Evolutionary conservation across 352 stramenopile genomes (phyloP).

Genomic region (Peronospora farinosa): DNA sequence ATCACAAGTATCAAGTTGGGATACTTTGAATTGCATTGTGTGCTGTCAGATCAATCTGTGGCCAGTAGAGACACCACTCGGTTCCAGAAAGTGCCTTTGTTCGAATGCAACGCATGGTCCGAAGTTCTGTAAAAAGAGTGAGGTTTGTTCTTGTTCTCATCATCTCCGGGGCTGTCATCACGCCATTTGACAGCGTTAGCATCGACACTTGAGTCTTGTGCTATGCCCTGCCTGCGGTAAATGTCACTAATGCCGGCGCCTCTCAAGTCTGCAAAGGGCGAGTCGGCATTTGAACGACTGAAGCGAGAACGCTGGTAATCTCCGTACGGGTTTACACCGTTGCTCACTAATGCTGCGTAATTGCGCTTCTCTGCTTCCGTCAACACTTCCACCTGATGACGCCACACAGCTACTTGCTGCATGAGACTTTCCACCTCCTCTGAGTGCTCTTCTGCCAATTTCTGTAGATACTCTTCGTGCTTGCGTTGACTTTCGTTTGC

Average conservation of each 20-base stretch:
- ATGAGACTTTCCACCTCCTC: slow-evolving; percentile 77
- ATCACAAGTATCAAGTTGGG: no score
- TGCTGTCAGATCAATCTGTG: slow-evolving; percentile 1
- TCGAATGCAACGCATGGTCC: slow-evolving; percentile 34
- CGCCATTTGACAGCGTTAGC: slow-evolving; percentile 32
- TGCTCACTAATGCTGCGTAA: slow-evolving; percentile 57
- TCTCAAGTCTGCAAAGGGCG: slow-evolving; percentile 20
- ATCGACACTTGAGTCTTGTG: slow-evolving; percentile 3
- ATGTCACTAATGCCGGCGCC: slow-evolving; percentile 4
- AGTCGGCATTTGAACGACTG: slow-evolving; percentile 26
- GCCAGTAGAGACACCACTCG: slow-evolving; percentile 39
- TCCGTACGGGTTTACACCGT: slow-evolving; percentile 50
- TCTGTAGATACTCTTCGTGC: slow-evolving; percentile 74
- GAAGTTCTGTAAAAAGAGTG: slow-evolving; percentile 24
- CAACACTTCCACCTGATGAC: slow-evolving; percentile 78
- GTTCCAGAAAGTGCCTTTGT: slow-evolving; percentile 41
- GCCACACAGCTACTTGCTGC: slow-evolving; percentile 78
- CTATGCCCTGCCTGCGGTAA: slow-evolving; percentile 8
- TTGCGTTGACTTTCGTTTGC: slow-evolving; percentile 46
- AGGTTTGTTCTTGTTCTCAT: slow-evolving; percentile 11
- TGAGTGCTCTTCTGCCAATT: slow-evolving; percentile 72
- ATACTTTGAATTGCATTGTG: no score
- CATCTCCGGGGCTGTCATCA: slow-evolving; percentile 25
- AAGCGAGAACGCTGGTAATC: slow-evolving; percentile 52
- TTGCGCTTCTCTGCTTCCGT: slow-evolving; percentile 79